Evolutionary conservation across 352 stramenopile genomes (phyloP), one percentile per base, ranked within the genome.

Genomic region (Pythium scleroteichum): DNA sequence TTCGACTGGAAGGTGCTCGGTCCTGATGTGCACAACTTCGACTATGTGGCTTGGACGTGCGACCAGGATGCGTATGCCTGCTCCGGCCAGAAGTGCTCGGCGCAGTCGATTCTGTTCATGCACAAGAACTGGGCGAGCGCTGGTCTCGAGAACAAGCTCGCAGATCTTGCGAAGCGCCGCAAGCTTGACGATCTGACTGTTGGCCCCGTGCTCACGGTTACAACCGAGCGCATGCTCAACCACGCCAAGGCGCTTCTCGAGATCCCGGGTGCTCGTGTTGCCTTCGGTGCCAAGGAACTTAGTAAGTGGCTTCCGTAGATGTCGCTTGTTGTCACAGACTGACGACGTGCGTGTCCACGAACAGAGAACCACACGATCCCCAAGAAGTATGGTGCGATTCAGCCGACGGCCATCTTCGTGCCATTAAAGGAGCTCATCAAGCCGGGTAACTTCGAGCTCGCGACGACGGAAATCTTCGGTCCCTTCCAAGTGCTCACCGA

Each of bases 1-100:
- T 99, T 99, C 69, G 97, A 99, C 81, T 99, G 97, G 97, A 99
- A 99, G 47, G 82, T 98, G 58, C 78, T 99, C 33, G 96, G 96
- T 29, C 97, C 96, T 1, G 97, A 99, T 69, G 96, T 99, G 9
- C 50, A 71, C 51, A 87, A 99, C 76, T 89, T 98, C 19, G 95
- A 99, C 62, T 99, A 99, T 69, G 96, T 99, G 14, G 95, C 96
- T 10, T 99, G 94, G 92, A 96, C 96, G 65, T 98, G 89, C 51
- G 97, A 99, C 75, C 97, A 99, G 86, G 97, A 99, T 75, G 97
- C 97, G 9, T 99, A 99, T 69, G 97, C 96, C 22, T 98, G 85
- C 68, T 96, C 87, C n/a, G 97, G 97, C 35, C 97, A 99, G 75
- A 99, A 99, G 85, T 99, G 97, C 80, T 99, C 93, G 17, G 97